Percentiles rank a stretch among this genome's conserved stretches.
phyloP scores from a whole-genome alignment of 495 filamentous ascomycete genomes.

The Tetracladium setigerum region DNA sequence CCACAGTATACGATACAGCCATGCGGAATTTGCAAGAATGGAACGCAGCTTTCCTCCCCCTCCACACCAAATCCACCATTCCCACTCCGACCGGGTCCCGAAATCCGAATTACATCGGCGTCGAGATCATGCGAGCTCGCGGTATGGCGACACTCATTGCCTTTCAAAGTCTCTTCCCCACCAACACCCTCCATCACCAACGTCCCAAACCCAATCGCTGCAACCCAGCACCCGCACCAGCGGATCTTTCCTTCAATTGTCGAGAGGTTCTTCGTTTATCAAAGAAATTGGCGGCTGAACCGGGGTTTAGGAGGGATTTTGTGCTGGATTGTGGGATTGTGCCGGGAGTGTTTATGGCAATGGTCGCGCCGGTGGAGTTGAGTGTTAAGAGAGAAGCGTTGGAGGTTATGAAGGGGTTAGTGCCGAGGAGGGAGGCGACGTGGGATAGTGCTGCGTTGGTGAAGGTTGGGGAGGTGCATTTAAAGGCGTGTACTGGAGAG shows the following conservation, averaged over 20 bases:
- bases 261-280: slow-evolving; percentile 3
- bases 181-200: too few species aligned
- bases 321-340: slow-evolving; percentile 9
- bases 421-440: slow-evolving; percentile 1
- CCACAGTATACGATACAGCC: not conserved
- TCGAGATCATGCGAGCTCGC: not conserved
- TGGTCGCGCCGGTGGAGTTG: not conserved
- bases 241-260: not conserved
- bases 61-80: not conserved
- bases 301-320: slow-evolving; percentile 6
- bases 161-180: not conserved
- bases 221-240: not conserved
- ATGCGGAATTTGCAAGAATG: not conserved
- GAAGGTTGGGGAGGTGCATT: not conserved
- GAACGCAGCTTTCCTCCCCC: not conserved
- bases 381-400: slow-evolving; percentile 1
- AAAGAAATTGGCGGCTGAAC: not conserved
- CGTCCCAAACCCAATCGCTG: too few species aligned
- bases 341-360: slow-evolving; percentile 3
- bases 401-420: not conserved
- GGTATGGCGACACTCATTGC: not conserved
- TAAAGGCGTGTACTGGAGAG: too few species aligned
- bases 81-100: not conserved
- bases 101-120: not conserved
- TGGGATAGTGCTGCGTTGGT: slow-evolving; percentile 2